Base-by-base conservation (phyloP, 805 yeast genomes). In the Pichia phayaonensis region DNA sequence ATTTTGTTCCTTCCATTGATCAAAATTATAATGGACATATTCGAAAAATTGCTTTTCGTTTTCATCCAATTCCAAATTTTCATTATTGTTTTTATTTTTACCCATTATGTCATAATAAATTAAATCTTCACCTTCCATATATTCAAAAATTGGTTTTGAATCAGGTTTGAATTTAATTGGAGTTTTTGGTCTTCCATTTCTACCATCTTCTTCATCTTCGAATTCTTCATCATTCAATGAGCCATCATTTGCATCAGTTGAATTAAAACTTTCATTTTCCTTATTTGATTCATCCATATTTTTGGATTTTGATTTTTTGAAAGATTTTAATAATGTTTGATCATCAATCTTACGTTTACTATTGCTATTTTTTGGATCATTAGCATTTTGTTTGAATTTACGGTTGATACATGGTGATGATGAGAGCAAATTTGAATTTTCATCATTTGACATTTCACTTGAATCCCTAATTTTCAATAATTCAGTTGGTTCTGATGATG, bases 1-100 rank as follows among this genome's bases (percentile, higher is more conserved):
- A 0, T 79, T 76, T 21, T 62, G 55, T 4, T 50, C 44, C 22
- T 68, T 53, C 81, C 81, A 77, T 15, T 55, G 56, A 12, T 52
- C 54, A 23, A 62, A 54, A 36, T 54, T 55, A 23, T 52, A 23
- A 36, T 52, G 53, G 15, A 49, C 54, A 48, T 51, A 51, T 4
- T 53, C 45, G n/a, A 60, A 27, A 29, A 60, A 57, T 13, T 51
- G 48, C 20, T 46, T 40, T 26, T 60, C 61, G 22, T 57, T 52
- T 0, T 27, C 47, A 24, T 54, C 51, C n/a, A 53, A 42, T 47
- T 44, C 52, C 27, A 34, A 16, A 34, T n/a, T 34, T 16, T 34
- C 20, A 34, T 44, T 44, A 16, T 20, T 22, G 2, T 26, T 47
- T 11, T 46, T 38, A 8, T 47, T 11, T 12, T 50, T 55, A 23